These are phyloP conservation scores for Pezicula carpinea DNA, from an alignment of 2,329 filamentous ascomycete genomes.

Conservation along the genomic window DNA sequence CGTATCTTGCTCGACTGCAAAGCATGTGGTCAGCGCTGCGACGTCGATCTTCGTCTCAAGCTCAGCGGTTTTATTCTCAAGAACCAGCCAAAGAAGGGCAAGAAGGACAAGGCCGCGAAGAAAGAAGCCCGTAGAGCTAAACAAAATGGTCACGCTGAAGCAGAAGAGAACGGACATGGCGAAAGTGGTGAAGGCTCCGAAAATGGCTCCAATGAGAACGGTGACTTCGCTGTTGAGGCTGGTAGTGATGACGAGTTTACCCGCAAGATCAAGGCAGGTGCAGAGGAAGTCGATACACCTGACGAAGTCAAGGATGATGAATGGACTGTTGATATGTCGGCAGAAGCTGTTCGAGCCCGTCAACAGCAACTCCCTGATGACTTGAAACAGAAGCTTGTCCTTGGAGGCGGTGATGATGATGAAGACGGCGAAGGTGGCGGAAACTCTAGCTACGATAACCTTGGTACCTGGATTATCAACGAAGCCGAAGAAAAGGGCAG, in stretches of 20 bases:
- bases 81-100: constrained; percentile 88
- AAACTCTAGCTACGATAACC: constrained; percentile 77
- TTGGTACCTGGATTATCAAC: constrained; percentile 86
- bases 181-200: constrained; percentile 63
- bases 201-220: constrained; percentile 45
- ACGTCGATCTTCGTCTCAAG: constrained; percentile 91
- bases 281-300: constrained; percentile 66
- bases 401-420: constrained; percentile 74
- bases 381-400: constrained; percentile 85
- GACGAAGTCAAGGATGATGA: constrained; percentile 75
- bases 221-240: constrained; percentile 56
- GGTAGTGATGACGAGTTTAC: constrained; percentile 90
- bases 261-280: constrained; percentile 64
- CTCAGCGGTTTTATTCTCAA: constrained; percentile 96
- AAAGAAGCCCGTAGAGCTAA: constrained; percentile 91
- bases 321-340: constrained; percentile 96
- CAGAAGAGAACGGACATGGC: constrained; percentile 47
- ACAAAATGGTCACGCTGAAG: constrained; percentile 49
- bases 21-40: constrained; percentile 88
- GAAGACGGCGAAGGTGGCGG: constrained; percentile 74
- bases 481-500: constrained; percentile 68
- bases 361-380: constrained; percentile 90
- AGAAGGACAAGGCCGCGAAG: constrained; percentile 92
- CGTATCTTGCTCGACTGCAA: constrained; percentile 96
- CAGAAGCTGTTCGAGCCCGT: constrained; percentile 90